Evolutionary conservation across 129 eudicot species (phyloP).

Genomic region (Centrapalus pauciflorus): DNA sequence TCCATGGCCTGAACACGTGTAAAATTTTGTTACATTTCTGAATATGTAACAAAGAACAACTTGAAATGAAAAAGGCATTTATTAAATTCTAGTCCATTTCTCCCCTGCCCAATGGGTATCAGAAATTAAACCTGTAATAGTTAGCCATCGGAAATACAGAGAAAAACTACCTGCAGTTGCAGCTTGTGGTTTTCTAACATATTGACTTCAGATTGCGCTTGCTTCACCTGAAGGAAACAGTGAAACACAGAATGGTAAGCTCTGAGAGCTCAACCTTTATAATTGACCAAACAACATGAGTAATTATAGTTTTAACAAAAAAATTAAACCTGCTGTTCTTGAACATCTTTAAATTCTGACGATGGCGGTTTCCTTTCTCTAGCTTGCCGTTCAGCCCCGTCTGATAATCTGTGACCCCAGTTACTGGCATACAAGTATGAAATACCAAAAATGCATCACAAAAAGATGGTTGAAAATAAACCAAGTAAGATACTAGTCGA

Average conservation of each 20-base stretch:
- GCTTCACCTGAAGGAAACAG: slow-evolving; percentile 43
- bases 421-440: too few relatives aligned
- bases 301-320: background rate
- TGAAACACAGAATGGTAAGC: background rate
- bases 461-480: background rate
- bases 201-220: slow-evolving; percentile 46
- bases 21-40: background rate
- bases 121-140: background rate
- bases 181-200: slow-evolving; percentile 47
- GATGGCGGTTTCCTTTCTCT: slow-evolving; percentile 39
- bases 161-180: slow-evolving; percentile 57
- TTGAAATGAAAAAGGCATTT: background rate
- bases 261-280: background rate
- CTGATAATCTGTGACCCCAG: slow-evolving; percentile 48
- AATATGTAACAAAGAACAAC: background rate
- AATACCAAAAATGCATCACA: background rate
- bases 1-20: background rate
- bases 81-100: background rate
- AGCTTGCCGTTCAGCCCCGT: slow-evolving; percentile 42
- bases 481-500: background rate
- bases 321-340: slow-evolving; percentile 50
- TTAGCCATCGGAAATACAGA: background rate
- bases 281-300: background rate
- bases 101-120: background rate
- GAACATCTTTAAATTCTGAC: slow-evolving; percentile 38